Conservation (phyloP, 352 stramenopile genomes). For the Phytophthora pistaciae region DNA sequence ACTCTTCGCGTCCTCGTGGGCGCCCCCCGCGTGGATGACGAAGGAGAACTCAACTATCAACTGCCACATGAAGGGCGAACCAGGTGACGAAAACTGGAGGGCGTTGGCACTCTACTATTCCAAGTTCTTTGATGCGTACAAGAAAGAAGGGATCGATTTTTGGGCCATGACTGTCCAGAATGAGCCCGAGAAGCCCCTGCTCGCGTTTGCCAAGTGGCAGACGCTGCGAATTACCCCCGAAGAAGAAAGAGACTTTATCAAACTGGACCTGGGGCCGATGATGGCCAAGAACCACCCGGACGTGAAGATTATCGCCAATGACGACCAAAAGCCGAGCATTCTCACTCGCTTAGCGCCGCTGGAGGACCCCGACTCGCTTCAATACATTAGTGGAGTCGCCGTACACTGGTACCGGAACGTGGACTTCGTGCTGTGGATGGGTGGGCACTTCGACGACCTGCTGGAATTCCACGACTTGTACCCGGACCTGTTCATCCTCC, state of each 20-base stretch:
- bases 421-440: conserved; percentile 42
- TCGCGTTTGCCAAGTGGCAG: conserved; percentile 51
- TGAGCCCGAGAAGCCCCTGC: conserved; percentile 57
- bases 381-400: conserved; percentile 79
- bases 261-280: conserved; percentile 69
- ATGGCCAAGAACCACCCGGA: conserved; percentile 69
- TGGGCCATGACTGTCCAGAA: conserved; percentile 84
- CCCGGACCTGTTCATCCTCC: conserved; percentile 82
- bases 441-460: conserved; percentile 56
- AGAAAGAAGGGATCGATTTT: conserved; percentile 56
- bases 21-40: conserved; percentile 84
- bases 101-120: conserved; percentile 81
- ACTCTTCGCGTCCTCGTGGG: conserved; percentile 80
- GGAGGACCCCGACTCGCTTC: conserved; percentile 38
- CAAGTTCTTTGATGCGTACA: conserved; percentile 82
- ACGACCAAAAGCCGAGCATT: conserved; percentile 78
- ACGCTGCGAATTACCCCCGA: conserved; percentile 43
- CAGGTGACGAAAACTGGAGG: conserved; percentile 47
- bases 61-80: conserved; percentile 50
- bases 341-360: conserved; percentile 43
- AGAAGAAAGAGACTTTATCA: conserved; percentile 64
- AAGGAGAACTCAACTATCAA: conserved; percentile 51
- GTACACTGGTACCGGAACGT: conserved; percentile 83
- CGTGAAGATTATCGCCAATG: conserved; percentile 76
- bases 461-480: conserved; percentile 52